Evolutionary conservation across 179 eudicot genomes (phyloP).

Genomic region (Drosera spatulata): DNA sequence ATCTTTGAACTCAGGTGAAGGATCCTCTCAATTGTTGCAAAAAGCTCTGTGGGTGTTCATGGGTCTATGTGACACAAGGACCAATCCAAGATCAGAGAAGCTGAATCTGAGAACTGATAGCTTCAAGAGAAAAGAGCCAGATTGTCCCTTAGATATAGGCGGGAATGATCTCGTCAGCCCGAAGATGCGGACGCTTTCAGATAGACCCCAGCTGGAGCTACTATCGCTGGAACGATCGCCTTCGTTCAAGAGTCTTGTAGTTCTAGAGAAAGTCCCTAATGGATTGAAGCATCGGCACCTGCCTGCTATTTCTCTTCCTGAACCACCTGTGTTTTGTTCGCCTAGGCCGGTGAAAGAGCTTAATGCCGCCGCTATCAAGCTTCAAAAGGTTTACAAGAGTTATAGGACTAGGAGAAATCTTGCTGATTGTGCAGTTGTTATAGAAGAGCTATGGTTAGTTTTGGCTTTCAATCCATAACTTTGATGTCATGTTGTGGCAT

Average conservation of each 20-base stretch:
- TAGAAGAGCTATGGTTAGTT: slow-evolving; percentile 70
- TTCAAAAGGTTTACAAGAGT: slow-evolving; percentile 79
- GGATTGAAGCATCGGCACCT: slow-evolving; percentile 30
- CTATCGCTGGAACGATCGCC: slow-evolving; percentile 17
- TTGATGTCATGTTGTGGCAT: background rate
- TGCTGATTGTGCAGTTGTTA: slow-evolving; percentile 88
- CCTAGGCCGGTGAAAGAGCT: slow-evolving; percentile 63
- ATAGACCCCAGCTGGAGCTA: slow-evolving; percentile 20
- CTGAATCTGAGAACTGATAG: too few species aligned
- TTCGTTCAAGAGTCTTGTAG: slow-evolving; percentile 21
- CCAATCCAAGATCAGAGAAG: too few species aligned
- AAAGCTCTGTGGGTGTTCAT: too few species aligned
- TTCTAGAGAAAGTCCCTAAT: slow-evolving; percentile 16
- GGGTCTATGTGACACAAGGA: too few species aligned
- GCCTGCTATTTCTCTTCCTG: slow-evolving; percentile 35
- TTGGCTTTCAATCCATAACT: background rate
- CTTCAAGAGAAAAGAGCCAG: too few species aligned
- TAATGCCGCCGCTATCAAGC: slow-evolving; percentile 68
- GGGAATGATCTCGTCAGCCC: background rate
- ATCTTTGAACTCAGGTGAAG: too few species aligned
- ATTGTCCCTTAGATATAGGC: background rate
- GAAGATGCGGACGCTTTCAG: background rate
- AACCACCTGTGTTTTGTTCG: slow-evolving; percentile 40
- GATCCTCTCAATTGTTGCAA: too few species aligned
- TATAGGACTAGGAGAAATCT: slow-evolving; percentile 67